Conservation (phyloP, 192 early-diverging fungal species). For the Umbelopsis vinacea region DNA sequence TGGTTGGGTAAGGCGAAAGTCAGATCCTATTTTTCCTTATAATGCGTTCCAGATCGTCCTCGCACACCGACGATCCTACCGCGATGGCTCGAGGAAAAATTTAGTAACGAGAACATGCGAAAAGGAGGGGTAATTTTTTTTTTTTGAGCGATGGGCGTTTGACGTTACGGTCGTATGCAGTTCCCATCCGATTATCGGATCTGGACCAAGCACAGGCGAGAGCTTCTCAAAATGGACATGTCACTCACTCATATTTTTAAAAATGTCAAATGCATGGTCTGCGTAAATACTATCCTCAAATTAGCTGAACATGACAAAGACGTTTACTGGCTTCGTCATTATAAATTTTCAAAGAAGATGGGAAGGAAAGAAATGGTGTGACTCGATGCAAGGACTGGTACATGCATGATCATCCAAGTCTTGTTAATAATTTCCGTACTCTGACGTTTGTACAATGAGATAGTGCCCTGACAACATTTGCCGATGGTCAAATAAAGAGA, state of each 20-base stretch:
- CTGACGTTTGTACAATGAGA: too few species aligned
- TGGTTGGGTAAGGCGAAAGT: too few species aligned
- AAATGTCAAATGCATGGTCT: not conserved
- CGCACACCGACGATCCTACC: constrained; percentile 5
- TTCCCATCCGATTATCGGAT: constrained; percentile 6
- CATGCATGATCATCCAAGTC: too few species aligned
- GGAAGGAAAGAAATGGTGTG: too few species aligned
- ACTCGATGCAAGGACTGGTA: too few species aligned
- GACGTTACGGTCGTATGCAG: not conserved
- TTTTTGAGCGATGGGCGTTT: constrained; percentile 13
- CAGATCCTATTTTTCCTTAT: too few species aligned
- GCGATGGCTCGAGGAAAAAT: not conserved
- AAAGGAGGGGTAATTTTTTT: too few species aligned
- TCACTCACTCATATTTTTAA: not conserved
- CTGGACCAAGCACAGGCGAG: not conserved
- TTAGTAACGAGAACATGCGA: not conserved
- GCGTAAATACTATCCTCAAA: not conserved
- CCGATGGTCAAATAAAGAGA: too few species aligned
- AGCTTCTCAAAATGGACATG: not conserved
- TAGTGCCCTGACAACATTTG: too few species aligned
- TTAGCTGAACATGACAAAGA: not conserved
- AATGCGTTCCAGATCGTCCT: not conserved
- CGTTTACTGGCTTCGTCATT: not conserved
- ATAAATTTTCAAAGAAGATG: too few species aligned
- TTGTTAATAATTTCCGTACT: too few species aligned